phyloP scores from a whole-genome alignment of 768 basidiomycete species.

The Macrocybe gigantea region DNA sequence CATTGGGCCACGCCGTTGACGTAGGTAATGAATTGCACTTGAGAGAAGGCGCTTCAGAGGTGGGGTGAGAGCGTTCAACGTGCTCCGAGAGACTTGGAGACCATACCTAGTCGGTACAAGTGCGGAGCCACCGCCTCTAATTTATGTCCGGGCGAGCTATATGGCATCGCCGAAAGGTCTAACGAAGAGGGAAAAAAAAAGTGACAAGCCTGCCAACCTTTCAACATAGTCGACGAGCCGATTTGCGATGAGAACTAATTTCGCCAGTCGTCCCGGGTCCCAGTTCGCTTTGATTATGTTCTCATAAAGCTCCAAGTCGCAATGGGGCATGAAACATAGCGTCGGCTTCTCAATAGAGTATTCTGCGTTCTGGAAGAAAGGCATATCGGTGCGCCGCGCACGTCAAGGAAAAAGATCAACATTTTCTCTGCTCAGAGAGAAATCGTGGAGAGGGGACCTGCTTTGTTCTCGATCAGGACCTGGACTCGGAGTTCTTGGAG shows the following conservation, averaged over 20 bases:
- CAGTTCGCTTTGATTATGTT: slow-evolving; percentile 58
- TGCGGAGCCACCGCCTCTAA: slow-evolving; percentile 47
- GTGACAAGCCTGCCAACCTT: slow-evolving; percentile 35
- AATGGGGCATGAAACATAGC: slow-evolving; percentile 76
- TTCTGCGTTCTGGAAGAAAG: slow-evolving; percentile 22
- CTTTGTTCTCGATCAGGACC: slow-evolving; percentile 39
- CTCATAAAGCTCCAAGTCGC: slow-evolving; percentile 69
- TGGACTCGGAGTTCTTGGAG: slow-evolving; percentile 38
- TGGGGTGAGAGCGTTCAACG: slow-evolving; percentile 9
- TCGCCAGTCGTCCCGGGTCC: slow-evolving; percentile 36
- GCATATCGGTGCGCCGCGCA: too few relatives aligned
- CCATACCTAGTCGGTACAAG: slow-evolving; percentile 49
- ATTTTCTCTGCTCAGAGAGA: too few relatives aligned
- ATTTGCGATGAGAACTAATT: slow-evolving; percentile 60
- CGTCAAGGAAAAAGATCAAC: too few relatives aligned
- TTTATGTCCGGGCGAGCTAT: slow-evolving; percentile 48
- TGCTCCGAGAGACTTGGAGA: slow-evolving; percentile 4
- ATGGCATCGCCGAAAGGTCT: slow-evolving; percentile 8
- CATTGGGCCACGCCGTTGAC: slow-evolving; percentile 45
- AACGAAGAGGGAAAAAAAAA: slow-evolving; percentile 4
- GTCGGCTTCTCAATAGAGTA: slow-evolving; percentile 40
- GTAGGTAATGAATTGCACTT: slow-evolving; percentile 42
- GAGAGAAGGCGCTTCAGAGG: slow-evolving; percentile 40
- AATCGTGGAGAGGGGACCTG: slow-evolving; percentile 25
- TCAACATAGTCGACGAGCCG: slow-evolving; percentile 60